Base-by-base conservation (phyloP, 2,329 filamentous ascomycete species). In the Diaporthe australafricana region DNA sequence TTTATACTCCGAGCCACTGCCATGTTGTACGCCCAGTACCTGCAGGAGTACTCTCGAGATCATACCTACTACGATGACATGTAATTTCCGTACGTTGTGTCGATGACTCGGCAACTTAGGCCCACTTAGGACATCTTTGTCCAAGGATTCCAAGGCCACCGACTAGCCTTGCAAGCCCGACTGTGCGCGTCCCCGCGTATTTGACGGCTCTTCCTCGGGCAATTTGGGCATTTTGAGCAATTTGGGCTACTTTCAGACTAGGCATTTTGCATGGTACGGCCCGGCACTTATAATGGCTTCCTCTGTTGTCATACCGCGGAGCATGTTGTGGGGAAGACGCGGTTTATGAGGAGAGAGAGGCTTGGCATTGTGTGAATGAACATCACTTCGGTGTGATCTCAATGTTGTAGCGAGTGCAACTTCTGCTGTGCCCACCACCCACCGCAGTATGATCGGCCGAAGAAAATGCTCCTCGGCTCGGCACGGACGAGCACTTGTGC, bases 281-380 rank as follows among this genome's bases (percentile, higher is more conserved):
- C 42, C 27, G 57, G 57, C 40, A 62, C 57, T 47, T 62, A 22
- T 2, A 47, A 17, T 27, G 57, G 40, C 12, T 20, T 6, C 40
- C n/a, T 63, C 0, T 6, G 27, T 42, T 42, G 60, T 35, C 6
- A n/a, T 48, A 47, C 27, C 9, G 32, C 27, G 42, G 60, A 20
- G 60, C 20, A 63, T 14, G 12, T 17, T 50, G 60, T 65, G 60
- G 60, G 38, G 60, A 65, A 65, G 30, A 22, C 1, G 45, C 8
- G 8, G 17, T 6, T 48, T 35, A 3, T 3, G 8, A 4, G 42
- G n/a, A 27, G 42, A 35, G 60, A 22, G 11, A 30, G 45, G 11
- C 60, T 65, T 65, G 60, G 60, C 60, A 65, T 25, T 17, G n/a
- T 30, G 25, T 38, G 45, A 17, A 50, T 65, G n/a, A 65, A 38